Base-by-base conservation (phyloP, 139 green algal genomes). In the Tetradesmus obliquus region DNA sequence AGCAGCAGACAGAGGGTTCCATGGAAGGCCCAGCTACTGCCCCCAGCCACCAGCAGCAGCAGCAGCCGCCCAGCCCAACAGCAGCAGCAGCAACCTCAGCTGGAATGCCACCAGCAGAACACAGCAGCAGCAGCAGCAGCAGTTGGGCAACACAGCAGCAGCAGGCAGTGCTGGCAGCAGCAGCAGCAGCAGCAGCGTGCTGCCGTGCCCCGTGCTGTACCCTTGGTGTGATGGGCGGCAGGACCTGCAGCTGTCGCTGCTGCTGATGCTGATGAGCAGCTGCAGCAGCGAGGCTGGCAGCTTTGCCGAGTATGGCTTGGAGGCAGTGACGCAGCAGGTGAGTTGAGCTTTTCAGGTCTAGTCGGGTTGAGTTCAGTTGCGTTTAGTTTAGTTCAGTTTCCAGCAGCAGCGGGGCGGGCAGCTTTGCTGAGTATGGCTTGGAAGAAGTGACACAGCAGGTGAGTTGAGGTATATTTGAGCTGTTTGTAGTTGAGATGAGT, bases 221-320 rank as follows among this genome's bases (percentile, higher is more conserved):
- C 89, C 80, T 20, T 92, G 81, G 89, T 82, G 32, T 19, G 82
- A 92, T 82, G 89, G 53, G 7, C 55, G 54, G 53, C 69, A 82
- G 6, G 89, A 92, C 66, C 54, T 92, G 51, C 89, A 92, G 89
- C 82, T 92, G 62, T 87, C 45, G 1, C 71, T 92, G 62, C 12
- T 92, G 53, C 69, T 92, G 81, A 60, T 92, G 66, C 54, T 92
- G 51, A 84, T 92, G 12, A 79, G 60, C 45, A 82, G 62, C 82
- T 92, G 89, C 79, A 69, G 62, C 51, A 66, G 66, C 58, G 89
- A 92, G 12, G 89, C 82, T 15, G 81, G 32, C 2, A 87, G 32
- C 79, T 82, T 87, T 87, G 79, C n/a, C 13, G 57, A 87, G 24
- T 79, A 76, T 55, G 88, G 88, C 1, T 24, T 91, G 19, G 88